phyloP scores from a whole-genome alignment of 2,329 filamentous ascomycete genomes.

The Penicillium decumbens region DNA sequence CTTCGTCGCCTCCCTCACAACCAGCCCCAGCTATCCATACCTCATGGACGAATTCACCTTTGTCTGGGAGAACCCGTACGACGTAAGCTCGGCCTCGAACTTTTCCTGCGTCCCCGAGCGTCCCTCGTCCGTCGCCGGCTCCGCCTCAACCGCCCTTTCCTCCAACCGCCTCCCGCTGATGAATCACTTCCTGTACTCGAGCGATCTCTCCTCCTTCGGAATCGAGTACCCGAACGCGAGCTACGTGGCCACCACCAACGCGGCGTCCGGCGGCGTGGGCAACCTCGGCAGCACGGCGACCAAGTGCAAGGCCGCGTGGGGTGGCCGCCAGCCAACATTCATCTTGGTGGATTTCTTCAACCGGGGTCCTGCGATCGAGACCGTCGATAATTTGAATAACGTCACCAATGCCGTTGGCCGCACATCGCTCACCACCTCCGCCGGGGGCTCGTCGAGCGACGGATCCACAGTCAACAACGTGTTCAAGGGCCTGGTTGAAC shows the following conservation, averaged over 20 bases:
- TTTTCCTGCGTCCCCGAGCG: slow-evolving; percentile 71
- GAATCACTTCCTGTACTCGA: slow-evolving; percentile 74
- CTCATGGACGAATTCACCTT: slow-evolving; percentile 43
- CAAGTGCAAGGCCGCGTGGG: slow-evolving; percentile 52
- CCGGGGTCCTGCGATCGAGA: slow-evolving; percentile 63
- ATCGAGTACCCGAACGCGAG: slow-evolving; percentile 60
- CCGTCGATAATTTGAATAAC: slow-evolving; percentile 64
- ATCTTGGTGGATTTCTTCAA: slow-evolving; percentile 78
- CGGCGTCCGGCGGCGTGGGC: slow-evolving; percentile 53
- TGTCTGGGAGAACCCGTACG: slow-evolving; percentile 68
- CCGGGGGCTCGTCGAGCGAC: slow-evolving; percentile 21
- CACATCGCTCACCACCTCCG: slow-evolving; percentile 28
- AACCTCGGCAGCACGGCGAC: slow-evolving; percentile 47
- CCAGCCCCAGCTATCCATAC: slow-evolving; percentile 37
- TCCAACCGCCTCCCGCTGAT: slow-evolving; percentile 63
- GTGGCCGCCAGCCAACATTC: slow-evolving; percentile 63
- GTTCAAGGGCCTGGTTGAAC: slow-evolving; percentile 36
- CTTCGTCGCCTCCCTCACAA: slow-evolving; percentile 57
- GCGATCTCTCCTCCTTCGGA: slow-evolving; percentile 42
- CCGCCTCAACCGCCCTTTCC: slow-evolving; percentile 49
- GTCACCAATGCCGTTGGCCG: slow-evolving; percentile 47
- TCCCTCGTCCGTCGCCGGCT: slow-evolving; percentile 51
- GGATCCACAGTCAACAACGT: slow-evolving; percentile 32
- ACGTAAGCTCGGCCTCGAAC: slow-evolving; percentile 56
- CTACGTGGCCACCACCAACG: slow-evolving; percentile 62